Conservation (phyloP, 2,329 filamentous ascomycete genomes). For the Apiospora phragmitis region DNA sequence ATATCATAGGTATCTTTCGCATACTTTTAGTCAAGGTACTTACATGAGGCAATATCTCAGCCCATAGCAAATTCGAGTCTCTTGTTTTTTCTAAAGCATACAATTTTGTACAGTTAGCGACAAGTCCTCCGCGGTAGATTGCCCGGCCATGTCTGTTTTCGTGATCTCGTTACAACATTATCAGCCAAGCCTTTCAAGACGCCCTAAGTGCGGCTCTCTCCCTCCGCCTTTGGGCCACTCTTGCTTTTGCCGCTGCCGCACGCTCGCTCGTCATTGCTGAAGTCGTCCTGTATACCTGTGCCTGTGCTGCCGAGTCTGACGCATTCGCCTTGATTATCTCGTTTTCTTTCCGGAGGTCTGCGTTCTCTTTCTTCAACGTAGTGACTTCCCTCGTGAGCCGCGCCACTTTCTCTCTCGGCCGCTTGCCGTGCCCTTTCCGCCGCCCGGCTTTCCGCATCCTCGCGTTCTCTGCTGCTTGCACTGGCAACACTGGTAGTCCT, state of each 20-base stretch:
- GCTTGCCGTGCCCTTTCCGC: background rate
- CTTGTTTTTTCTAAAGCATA: background rate
- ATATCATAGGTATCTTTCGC: conserved; percentile 1
- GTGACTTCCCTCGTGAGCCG: conserved; percentile 56
- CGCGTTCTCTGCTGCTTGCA: background rate
- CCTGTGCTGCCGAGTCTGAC: background rate
- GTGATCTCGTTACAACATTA: conserved; percentile 17
- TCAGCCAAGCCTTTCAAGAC: background rate
- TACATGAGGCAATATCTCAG: background rate
- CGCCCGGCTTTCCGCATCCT: background rate
- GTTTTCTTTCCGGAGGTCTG: background rate
- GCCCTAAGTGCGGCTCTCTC: background rate
- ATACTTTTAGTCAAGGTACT: conserved; percentile 1
- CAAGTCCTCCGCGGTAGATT: background rate
- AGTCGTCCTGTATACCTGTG: background rate
- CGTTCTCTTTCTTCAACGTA: conserved; percentile 37
- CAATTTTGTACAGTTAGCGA: background rate
- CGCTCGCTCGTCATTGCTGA: conserved; percentile 9
- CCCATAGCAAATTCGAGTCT: background rate
- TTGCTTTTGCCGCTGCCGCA: conserved; percentile 9
- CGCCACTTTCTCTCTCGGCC: conserved; percentile 53
- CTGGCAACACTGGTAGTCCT: background rate
- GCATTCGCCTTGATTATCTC: conserved; percentile 4
- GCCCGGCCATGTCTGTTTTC: conserved; percentile 14
- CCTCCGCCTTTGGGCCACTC: conserved; percentile 8